Conservation (phyloP, 495 filamentous ascomycete species). For the Hyaloscypha finlandica region DNA sequence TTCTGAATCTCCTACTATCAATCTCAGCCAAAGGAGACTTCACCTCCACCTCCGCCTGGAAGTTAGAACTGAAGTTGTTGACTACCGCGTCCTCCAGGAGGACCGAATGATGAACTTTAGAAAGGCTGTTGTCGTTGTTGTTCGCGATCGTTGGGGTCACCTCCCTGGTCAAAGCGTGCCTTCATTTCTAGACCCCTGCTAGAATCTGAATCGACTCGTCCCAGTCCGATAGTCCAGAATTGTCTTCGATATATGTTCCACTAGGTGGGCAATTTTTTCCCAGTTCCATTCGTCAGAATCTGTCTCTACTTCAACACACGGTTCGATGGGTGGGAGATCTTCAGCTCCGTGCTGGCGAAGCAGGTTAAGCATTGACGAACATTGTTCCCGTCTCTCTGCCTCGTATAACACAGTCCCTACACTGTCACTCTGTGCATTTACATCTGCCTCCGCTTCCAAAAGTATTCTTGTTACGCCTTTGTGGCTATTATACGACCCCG, state of each 20-base stretch:
- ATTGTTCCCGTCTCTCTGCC: not conserved
- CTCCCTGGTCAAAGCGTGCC: too few species aligned
- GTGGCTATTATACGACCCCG: not conserved
- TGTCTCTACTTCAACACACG: not conserved
- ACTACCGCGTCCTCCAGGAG: too few species aligned
- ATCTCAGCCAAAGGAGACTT: not conserved
- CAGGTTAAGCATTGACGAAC: not conserved
- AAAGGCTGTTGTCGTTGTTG: too few species aligned
- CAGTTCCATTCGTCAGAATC: not conserved
- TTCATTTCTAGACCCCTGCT: too few species aligned
- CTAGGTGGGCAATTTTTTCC: too few species aligned
- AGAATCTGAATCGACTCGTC: too few species aligned
- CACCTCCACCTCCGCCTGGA: not conserved
- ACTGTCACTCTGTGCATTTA: not conserved
- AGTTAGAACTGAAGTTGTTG: too few species aligned
- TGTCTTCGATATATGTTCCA: too few species aligned
- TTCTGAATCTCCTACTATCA: not conserved
- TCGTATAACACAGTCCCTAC: not conserved
- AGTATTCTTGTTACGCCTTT: conserved; percentile 26
- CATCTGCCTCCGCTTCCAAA: conserved; percentile 13
- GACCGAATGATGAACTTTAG: too few species aligned
- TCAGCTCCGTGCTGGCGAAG: not conserved
- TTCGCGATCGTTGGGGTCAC: too few species aligned
- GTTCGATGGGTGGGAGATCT: not conserved
- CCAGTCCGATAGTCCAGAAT: too few species aligned